Percentiles rank a stretch among this genome's conserved stretches.
Evolutionary conservation across 768 basidiomycete species (phyloP).

Genomic region (Tricholoma matsutake): DNA sequence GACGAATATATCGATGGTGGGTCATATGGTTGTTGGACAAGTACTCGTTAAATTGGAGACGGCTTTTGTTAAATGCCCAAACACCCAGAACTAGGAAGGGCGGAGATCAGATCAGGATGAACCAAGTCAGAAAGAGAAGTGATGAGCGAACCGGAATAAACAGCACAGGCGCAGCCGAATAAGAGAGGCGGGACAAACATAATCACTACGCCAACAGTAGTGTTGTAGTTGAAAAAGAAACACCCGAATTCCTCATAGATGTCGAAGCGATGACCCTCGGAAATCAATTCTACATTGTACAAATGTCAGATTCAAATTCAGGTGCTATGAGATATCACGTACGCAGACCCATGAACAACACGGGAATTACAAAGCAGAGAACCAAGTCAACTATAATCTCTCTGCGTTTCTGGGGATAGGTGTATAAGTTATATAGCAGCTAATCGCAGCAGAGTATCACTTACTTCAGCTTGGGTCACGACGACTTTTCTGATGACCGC

Average conservation of each 20-base stretch:
- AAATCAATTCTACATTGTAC: slow-evolving; percentile 38
- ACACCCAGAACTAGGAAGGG: slow-evolving; percentile 27
- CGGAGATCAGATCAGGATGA: not conserved
- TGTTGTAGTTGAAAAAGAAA: slow-evolving; percentile 33
- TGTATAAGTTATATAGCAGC: not conserved
- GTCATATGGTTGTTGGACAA: slow-evolving; percentile 36
- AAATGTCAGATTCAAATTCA: not conserved
- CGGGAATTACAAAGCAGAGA: slow-evolving; percentile 51
- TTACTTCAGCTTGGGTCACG: slow-evolving; percentile 17
- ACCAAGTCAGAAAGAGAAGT: too few species aligned
- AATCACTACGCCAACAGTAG: slow-evolving; percentile 33
- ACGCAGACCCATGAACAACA: slow-evolving; percentile 31
- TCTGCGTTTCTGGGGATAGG: slow-evolving; percentile 35
- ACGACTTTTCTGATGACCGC: not conserved
- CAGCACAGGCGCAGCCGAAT: slow-evolving; percentile 38
- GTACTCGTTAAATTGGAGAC: slow-evolving; percentile 36
- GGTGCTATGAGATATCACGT: not conserved
- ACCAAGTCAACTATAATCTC: slow-evolving; percentile 48
- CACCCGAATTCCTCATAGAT: slow-evolving; percentile 50
- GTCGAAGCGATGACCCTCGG: slow-evolving; percentile 44
- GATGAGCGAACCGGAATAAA: slow-evolving; percentile 35
- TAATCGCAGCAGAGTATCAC: not conserved
- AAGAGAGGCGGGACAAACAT: slow-evolving; percentile 35
- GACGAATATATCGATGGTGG: slow-evolving; percentile 36
- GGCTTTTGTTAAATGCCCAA: slow-evolving; percentile 32